Evolutionary conservation across 176 grass and related monocot species (phyloP).

Genomic region (Zea mays): DNA sequence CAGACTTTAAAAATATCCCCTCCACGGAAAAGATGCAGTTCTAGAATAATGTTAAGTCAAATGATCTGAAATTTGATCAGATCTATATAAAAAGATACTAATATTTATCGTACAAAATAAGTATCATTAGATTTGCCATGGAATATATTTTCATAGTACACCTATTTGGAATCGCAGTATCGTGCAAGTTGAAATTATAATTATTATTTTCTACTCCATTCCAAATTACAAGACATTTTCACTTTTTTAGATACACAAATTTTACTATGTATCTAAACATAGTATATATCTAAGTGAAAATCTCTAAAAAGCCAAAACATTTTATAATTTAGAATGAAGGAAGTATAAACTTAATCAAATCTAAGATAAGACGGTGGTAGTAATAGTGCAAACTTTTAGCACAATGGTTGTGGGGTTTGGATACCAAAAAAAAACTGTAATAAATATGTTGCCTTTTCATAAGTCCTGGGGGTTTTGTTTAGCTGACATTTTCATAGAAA

Average conservation of each 20-base stretch:
- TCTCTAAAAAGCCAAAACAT: not conserved
- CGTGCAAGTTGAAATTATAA: not conserved
- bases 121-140: not conserved
- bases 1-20: not conserved
- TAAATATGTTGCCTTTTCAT: conserved; percentile 6
- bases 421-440: not conserved
- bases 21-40: not conserved
- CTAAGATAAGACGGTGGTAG: not conserved
- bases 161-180: not conserved
- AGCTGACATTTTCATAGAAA: conserved; percentile 15
- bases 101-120: not conserved
- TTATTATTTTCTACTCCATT: not conserved
- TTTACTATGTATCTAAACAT: too few species aligned
- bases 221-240: not conserved
- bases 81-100: not conserved
- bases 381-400: not conserved
- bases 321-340: not conserved
- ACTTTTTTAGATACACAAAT: too few species aligned
- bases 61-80: not conserved
- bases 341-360: not conserved
- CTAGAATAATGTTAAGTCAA: not conserved
- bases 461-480: not conserved
- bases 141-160: not conserved
- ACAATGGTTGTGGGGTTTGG: conserved; percentile 10
- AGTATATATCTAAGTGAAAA: not conserved